These are phyloP conservation scores for Vanilla planifolia DNA, from an alignment of 106 monocot species.

Conservation along the genomic window DNA sequence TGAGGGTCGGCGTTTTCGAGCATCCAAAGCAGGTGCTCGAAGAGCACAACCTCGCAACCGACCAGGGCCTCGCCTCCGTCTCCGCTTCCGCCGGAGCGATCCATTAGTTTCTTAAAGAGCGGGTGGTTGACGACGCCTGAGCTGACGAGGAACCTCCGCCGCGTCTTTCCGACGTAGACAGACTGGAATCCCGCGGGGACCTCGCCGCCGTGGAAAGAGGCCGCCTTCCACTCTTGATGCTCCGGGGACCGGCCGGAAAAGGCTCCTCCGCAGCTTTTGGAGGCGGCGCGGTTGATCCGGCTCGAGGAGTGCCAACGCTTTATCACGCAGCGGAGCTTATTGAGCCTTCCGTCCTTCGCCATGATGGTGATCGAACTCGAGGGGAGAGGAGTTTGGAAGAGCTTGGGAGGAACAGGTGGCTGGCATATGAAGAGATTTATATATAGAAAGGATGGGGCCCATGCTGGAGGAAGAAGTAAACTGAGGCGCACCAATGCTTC, in stretches of 20 bases:
- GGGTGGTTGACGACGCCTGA: slow-evolving; percentile 33
- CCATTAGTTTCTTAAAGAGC: slow-evolving; percentile 37
- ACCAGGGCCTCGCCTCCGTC: slow-evolving; percentile 17
- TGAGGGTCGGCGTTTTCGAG: slow-evolving; percentile 59
- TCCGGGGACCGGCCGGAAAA: neutral
- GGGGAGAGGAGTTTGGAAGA: neutral
- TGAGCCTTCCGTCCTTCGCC: slow-evolving; percentile 32
- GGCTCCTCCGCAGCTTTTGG: neutral
- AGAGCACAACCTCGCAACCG: slow-evolving; percentile 65
- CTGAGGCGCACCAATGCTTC: no score
- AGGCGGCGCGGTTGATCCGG: slow-evolving; percentile 13
- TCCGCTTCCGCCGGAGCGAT: slow-evolving; percentile 22
- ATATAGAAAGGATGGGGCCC: no score
- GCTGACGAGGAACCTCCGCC: slow-evolving; percentile 46
- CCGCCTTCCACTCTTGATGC: slow-evolving; percentile 9
- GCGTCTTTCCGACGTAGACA: slow-evolving; percentile 59
- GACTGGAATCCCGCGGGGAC: slow-evolving; percentile 40
- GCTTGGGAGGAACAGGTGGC: no score
- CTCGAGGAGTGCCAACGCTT: slow-evolving; percentile 54
- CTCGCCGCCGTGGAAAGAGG: slow-evolving; percentile 28
- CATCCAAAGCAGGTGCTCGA: slow-evolving; percentile 79
- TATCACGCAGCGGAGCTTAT: slow-evolving; percentile 75
- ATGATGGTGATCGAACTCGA: neutral
- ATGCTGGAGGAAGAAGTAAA: no score
- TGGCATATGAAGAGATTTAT: no score